Evolutionary conservation across 1,284 basidiomycete species (phyloP), one percentile per base, ranked within the genome.

Genomic region (Gymnopus androsaceus): DNA sequence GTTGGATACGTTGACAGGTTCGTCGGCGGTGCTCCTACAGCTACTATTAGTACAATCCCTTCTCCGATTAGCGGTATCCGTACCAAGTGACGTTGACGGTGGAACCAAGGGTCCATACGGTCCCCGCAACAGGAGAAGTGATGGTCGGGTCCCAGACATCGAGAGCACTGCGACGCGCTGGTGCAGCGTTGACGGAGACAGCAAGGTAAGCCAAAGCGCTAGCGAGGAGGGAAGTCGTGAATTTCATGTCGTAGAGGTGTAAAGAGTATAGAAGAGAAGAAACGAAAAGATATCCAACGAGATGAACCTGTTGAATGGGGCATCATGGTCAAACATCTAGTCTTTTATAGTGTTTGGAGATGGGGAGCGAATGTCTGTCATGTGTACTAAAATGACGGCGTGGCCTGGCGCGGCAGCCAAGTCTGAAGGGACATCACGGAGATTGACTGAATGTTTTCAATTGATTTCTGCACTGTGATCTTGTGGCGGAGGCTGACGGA

Each of bases 111-210:
- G 33, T 21, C 56, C 56, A 57, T 6, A 53, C 46, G 3, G 56
- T 54, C 6, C 51, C 51, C 17, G 56, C 41, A 23, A 42, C 41
- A 15, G 56, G 56, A 3, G 51, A 54, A 9, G 51, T 53, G 23
- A 57, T 57, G 14, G 31, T 51, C 11, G 56, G 56, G 45, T 34
- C 37, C 56, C 56, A 57, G 14, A 57, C 51, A 31, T 57, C 56
- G 36, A 42, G 27, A 40, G 45, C 23, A 27, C 41, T 42, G 11
- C 23, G 21, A 42, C 23, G 41, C 14, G 41, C 41, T 11, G 44
- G 27, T 12, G 17, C 31, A 8, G 41, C 21, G 14, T 17, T 19
- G 28, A n/a, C 46, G n/a, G 51, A 21, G 14, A 44, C 25, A 27
- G 37, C 15, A 38, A 49, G 50, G 30, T 33, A 41, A 21, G 56